These are phyloP conservation scores for Pythium phragmiticola DNA, from an alignment of 352 stramenopile species.

Conservation along the genomic window DNA sequence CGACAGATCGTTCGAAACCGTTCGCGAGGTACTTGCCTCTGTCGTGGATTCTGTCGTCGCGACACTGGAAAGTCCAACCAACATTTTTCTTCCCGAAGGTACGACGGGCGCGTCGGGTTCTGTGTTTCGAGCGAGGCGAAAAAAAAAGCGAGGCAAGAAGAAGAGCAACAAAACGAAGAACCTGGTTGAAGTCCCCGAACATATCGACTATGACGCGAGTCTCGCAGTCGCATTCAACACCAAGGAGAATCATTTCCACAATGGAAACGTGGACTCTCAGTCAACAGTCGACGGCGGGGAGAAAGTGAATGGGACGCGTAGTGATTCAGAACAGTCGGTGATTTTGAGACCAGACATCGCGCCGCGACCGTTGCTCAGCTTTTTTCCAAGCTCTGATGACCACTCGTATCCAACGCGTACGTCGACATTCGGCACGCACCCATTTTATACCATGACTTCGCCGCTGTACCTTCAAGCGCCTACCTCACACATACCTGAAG, in stretches of 20 bases:
- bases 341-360: constrained; percentile 11
- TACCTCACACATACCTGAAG: constrained; percentile 31
- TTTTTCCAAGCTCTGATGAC: constrained; percentile 27
- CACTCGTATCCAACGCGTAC: constrained; percentile 36
- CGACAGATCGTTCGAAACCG: constrained; percentile 23
- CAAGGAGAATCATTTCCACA: constrained; percentile 22
- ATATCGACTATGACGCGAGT: not conserved
- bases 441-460: constrained; percentile 42
- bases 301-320: not conserved
- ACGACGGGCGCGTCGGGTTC: not conserved
- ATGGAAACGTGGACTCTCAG: not conserved
- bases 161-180: constrained; percentile 17
- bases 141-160: constrained; percentile 34
- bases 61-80: not conserved
- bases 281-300: not conserved
- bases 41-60: constrained; percentile 43
- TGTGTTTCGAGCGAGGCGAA: constrained; percentile 15
- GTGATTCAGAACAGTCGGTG: constrained; percentile 13
- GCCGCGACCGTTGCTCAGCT: constrained; percentile 18
- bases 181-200: not conserved
- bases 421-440: constrained; percentile 41
- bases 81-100: not conserved
- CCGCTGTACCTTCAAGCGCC: constrained; percentile 52
- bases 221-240: not conserved
- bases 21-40: constrained; percentile 35